Evolutionary conservation across 805 yeast species (phyloP).

Genomic region (Metschnikowia noctiluminum): DNA sequence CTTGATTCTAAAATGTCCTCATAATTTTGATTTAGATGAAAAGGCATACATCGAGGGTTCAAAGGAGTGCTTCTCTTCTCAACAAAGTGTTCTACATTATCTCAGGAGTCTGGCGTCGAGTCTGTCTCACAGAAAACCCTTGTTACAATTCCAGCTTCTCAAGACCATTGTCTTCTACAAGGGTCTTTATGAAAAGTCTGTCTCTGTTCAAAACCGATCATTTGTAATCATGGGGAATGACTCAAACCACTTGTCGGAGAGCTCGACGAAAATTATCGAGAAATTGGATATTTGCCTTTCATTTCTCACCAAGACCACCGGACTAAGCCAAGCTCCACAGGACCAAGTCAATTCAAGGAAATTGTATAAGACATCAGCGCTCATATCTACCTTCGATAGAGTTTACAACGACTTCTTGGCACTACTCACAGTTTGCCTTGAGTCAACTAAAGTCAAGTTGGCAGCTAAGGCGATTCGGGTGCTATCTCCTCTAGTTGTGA

Average conservation of each 20-base stretch:
- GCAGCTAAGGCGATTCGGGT: constrained; percentile 61
- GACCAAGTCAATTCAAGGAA: background rate
- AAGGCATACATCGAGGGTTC: background rate
- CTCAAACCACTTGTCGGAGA: background rate
- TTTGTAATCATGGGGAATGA: constrained; percentile 1
- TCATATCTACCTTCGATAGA: constrained; percentile 2
- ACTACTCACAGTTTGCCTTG: constrained; percentile 39
- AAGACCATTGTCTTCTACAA: constrained; percentile 4
- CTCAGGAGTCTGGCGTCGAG: constrained; percentile 3
- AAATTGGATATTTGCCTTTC: constrained; percentile 5
- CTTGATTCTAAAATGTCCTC: background rate
- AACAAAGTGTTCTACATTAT: constrained; percentile 2
- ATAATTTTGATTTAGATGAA: background rate
- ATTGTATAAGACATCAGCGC: constrained; percentile 2
- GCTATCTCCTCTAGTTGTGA: constrained; percentile 51
- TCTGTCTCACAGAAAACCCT: background rate
- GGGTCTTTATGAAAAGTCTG: background rate
- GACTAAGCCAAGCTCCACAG: no score
- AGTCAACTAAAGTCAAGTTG: constrained; percentile 30
- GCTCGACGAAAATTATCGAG: background rate
- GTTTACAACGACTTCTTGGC: constrained; percentile 52
- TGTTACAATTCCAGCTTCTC: constrained; percentile 9
- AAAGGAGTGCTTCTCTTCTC: background rate
- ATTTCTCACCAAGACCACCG: no score
- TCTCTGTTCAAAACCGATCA: background rate